Conservation (phyloP, 2,329 filamentous ascomycete species). For the Phaeosphaeriaceae sp. region DNA sequence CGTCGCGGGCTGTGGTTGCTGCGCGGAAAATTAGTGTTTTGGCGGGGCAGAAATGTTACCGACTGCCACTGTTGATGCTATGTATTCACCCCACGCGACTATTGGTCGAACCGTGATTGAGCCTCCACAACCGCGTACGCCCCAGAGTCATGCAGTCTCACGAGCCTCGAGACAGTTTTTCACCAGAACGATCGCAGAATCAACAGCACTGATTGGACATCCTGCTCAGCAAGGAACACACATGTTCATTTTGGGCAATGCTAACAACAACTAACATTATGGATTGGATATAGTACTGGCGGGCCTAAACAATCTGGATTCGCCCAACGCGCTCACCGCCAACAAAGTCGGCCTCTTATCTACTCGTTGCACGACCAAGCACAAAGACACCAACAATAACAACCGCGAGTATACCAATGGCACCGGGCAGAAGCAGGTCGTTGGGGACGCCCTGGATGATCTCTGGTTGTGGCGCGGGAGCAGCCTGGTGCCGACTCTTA, state of each 20-base stretch:
- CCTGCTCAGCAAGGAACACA: too few species aligned
- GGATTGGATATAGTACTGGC: constrained; percentile 9
- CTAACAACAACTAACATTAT: neutral
- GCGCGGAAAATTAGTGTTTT: constrained; percentile 5
- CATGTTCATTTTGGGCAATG: neutral
- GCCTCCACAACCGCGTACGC: neutral
- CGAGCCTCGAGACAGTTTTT: neutral
- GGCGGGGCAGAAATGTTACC: neutral
- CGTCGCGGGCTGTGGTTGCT: neutral
- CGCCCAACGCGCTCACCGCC: neutral
- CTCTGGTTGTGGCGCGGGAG: constrained; percentile 68
- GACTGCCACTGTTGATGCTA: neutral
- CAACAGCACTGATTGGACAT: too few species aligned
- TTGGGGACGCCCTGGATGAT: constrained; percentile 92
- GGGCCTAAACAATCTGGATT: neutral
- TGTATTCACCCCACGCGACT: constrained; percentile 3
- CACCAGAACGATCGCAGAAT: neutral
- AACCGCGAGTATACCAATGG: constrained; percentile 92
- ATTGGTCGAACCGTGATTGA: neutral
- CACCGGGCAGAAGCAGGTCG: constrained; percentile 89
- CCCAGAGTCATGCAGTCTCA: neutral
- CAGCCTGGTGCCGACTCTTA: constrained; percentile 52
- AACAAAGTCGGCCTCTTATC: constrained; percentile 34
- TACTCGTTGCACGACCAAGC: constrained; percentile 71
- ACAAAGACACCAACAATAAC: constrained; percentile 95